Conservation (phyloP, 2,329 filamentous ascomycete species). For the Blastomyces parvus region DNA sequence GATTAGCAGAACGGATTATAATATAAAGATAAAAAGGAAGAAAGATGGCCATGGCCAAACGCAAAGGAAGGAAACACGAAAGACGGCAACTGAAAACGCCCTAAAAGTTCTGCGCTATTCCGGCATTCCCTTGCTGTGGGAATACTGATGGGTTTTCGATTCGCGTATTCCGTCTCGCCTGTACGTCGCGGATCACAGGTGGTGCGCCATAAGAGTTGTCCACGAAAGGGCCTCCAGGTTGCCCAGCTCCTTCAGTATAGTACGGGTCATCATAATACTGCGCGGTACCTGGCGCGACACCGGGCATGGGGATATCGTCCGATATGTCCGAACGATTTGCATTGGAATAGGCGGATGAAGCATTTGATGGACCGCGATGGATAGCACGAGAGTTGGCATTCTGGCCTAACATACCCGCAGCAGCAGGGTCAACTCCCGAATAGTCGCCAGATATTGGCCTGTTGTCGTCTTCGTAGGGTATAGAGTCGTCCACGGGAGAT, state of each 20-base stretch:
- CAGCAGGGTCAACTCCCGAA: conserved; percentile 25
- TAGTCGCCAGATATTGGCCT: conserved; percentile 55
- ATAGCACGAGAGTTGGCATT: conserved; percentile 49
- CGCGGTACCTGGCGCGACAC: conserved; percentile 33
- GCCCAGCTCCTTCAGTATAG: conserved; percentile 38
- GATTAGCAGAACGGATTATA: no score
- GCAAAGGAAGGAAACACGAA: not conserved
- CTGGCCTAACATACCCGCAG: conserved; percentile 10
- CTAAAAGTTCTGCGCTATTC: conserved; percentile 95
- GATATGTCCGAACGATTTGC: conserved; percentile 61
- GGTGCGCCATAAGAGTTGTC: conserved; percentile 48
- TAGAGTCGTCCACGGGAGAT: conserved; percentile 56
- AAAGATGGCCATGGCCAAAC: not conserved
- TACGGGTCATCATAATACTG: conserved; percentile 50
- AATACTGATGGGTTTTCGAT: conserved; percentile 87
- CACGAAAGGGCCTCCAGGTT: conserved; percentile 44
- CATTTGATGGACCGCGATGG: conserved; percentile 83
- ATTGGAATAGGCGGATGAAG: conserved; percentile 88
- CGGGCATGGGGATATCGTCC: conserved; percentile 44
- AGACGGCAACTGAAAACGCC: not conserved
- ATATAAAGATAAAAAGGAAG: not conserved
- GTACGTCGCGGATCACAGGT: conserved; percentile 87
- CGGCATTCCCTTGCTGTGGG: conserved; percentile 79
- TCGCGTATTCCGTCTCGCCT: conserved; percentile 81
- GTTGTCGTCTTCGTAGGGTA: conserved; percentile 53